Evolutionary conservation across 2,329 filamentous ascomycete species (phyloP).

Genomic region (Tothia fuscella): DNA sequence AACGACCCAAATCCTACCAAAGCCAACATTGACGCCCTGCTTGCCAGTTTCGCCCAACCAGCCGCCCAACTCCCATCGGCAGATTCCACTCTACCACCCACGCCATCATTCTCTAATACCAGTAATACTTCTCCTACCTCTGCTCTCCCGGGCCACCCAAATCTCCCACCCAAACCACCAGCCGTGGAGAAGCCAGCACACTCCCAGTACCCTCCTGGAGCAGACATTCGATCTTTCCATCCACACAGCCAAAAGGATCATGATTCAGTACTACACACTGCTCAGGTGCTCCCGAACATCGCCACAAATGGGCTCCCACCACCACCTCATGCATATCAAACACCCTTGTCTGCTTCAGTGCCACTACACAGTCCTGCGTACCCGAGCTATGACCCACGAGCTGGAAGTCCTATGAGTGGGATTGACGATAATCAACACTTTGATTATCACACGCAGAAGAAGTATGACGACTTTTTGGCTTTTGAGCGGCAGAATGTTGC

Average conservation of each 20-base stretch:
- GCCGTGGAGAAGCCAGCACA: slow-evolving; percentile 37
- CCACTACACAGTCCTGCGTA: slow-evolving; percentile 20
- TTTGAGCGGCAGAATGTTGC: slow-evolving; percentile 65
- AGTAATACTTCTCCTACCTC: slow-evolving; percentile 13
- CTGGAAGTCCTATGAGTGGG: slow-evolving; percentile 16
- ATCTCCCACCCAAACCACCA: slow-evolving; percentile 36
- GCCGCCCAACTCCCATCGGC: background rate
- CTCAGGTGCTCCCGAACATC: background rate
- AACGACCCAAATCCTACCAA: background rate
- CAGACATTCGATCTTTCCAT: slow-evolving; percentile 39
- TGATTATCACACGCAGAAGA: slow-evolving; percentile 47
- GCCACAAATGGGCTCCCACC: slow-evolving; percentile 6
- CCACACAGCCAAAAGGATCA: slow-evolving; percentile 31
- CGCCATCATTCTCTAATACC: slow-evolving; percentile 9
- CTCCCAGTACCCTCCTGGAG: slow-evolving; percentile 34
- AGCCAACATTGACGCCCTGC: slow-evolving; percentile 4
- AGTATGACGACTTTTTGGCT: slow-evolving; percentile 60
- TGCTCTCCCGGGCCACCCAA: slow-evolving; percentile 16
- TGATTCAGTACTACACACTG: slow-evolving; percentile 20
- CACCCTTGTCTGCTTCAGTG: slow-evolving; percentile 11
- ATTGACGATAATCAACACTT: slow-evolving; percentile 38
- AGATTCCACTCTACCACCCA: background rate
- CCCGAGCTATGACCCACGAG: slow-evolving; percentile 15
- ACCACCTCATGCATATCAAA: slow-evolving; percentile 9
- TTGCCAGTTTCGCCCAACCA: slow-evolving; percentile 1